Evolutionary conservation across 768 basidiomycete species (phyloP).

Genomic region (Boletellus emodensis): DNA sequence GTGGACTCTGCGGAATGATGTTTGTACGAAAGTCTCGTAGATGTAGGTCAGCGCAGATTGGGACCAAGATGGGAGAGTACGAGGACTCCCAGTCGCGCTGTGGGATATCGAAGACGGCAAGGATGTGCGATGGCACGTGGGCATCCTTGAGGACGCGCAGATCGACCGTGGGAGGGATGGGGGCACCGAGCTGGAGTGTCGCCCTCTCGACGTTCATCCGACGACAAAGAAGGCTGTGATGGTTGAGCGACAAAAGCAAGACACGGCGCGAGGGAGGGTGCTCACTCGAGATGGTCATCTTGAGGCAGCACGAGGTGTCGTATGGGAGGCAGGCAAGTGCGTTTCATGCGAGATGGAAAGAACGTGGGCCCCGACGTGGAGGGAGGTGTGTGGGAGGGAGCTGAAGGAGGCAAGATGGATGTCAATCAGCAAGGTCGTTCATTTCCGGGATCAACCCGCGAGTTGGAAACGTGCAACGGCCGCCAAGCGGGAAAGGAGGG

Average conservation of each 20-base stretch:
- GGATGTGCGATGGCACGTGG: slow-evolving; percentile 53
- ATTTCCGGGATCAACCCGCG: slow-evolving; percentile 15
- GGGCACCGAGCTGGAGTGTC: slow-evolving; percentile 19
- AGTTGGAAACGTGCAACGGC: not conserved
- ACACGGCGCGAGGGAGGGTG: not conserved
- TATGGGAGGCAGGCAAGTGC: slow-evolving; percentile 25
- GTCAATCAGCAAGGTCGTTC: slow-evolving; percentile 16
- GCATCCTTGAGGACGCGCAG: slow-evolving; percentile 45
- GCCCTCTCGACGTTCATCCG: slow-evolving; percentile 33
- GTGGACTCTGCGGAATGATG: slow-evolving; percentile 31
- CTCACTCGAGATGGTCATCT: slow-evolving; percentile 31
- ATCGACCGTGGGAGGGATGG: slow-evolving; percentile 43
- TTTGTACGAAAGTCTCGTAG: slow-evolving; percentile 35
- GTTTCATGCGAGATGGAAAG: slow-evolving; percentile 18
- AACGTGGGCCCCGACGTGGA: slow-evolving; percentile 12
- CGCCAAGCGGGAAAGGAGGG: slow-evolving; percentile 5
- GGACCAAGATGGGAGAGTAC: slow-evolving; percentile 44
- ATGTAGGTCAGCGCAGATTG: slow-evolving; percentile 50
- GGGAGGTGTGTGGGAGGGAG: slow-evolving; percentile 10
- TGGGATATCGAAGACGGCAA: slow-evolving; percentile 41
- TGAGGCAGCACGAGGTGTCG: slow-evolving; percentile 14
- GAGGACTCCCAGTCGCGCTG: slow-evolving; percentile 27
- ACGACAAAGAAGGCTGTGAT: slow-evolving; percentile 28
- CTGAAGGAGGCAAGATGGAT: slow-evolving; percentile 13
- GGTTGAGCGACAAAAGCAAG: slow-evolving; percentile 3